These are phyloP conservation scores for Globisporangium middletonii DNA, from an alignment of 352 stramenopile genomes.

Conservation along the genomic window DNA sequence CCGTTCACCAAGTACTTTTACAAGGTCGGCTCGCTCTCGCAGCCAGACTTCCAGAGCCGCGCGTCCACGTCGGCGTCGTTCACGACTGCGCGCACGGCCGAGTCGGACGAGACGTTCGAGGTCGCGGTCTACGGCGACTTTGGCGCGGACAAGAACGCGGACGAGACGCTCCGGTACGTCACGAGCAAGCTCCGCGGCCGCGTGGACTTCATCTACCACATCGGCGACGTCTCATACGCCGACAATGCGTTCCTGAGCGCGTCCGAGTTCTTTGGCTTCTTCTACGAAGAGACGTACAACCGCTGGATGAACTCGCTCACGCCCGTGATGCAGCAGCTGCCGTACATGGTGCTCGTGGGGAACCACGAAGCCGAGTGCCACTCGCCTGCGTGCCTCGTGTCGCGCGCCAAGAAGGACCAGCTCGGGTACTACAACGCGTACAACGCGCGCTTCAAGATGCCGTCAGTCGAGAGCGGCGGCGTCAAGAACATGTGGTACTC, in stretches of 20 bases:
- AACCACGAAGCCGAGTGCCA: slow-evolving; percentile 90
- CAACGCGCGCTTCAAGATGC: slow-evolving; percentile 86
- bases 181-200: slow-evolving; percentile 19
- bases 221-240: slow-evolving; percentile 62
- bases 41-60: slow-evolving; percentile 18
- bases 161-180: slow-evolving; percentile 28
- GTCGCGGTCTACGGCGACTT: slow-evolving; percentile 53
- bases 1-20: slow-evolving; percentile 42
- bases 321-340: slow-evolving; percentile 40
- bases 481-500: slow-evolving; percentile 86
- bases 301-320: slow-evolving; percentile 70
- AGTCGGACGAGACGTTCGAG: slow-evolving; percentile 30
- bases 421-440: slow-evolving; percentile 82
- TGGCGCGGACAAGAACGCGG: slow-evolving; percentile 34
- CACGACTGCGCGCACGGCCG: slow-evolving; percentile 20
- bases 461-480: slow-evolving; percentile 47
- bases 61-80: slow-evolving; percentile 15
- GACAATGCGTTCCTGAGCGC: slow-evolving; percentile 21
- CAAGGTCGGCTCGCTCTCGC: slow-evolving; percentile 32
- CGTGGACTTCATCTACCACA: slow-evolving; percentile 61
- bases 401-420: slow-evolving; percentile 34
- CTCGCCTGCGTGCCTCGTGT: slow-evolving; percentile 49
- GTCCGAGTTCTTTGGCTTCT: slow-evolving; percentile 44
- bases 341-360: slow-evolving; percentile 81
- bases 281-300: slow-evolving; percentile 87